Base-by-base conservation (phyloP, 2,329 filamentous ascomycete species). In the Pseudocercospora ulei region DNA sequence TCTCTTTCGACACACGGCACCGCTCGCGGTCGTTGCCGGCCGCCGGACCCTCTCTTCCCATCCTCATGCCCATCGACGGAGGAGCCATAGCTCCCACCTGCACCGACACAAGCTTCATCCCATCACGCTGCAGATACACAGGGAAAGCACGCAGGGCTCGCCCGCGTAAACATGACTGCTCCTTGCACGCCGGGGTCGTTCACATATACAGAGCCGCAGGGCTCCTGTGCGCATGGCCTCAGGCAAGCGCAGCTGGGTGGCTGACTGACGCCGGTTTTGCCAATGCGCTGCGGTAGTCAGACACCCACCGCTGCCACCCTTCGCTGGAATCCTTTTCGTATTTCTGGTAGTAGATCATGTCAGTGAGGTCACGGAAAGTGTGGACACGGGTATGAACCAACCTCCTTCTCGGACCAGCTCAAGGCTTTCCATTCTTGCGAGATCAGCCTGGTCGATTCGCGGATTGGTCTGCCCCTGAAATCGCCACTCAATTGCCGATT, bases 401-500 rank as follows among this genome's bases (percentile, higher is more conserved):
- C 70, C 62, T 71, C 59, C 52, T 67, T 71, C 52, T 72, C 65
- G n/a, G 46, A 52, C 6, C 56, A 57, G 37, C 56, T 57, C 30
- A 76, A 53, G 2, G 53, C 61, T 39, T 65, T 67, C 65, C 64
- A 76, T 52, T 76, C 72, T 18, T 56, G 47, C 0, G 35, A 42
- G 11, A 71, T 54, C 24, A 71, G 52, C 46, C 58, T 65, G 4
- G 50, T 4, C 1, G 57, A 49, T 2, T 78, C 70, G 0, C 3
- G 1, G 0, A 62, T 0, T 0, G 37, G 5, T 41, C 76, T 65
- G 30, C 65, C 60, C 41, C 64, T 66, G 39, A 74, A 65, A 35
- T 78, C 75, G 12, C 68, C 68, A 29, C 61, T 66, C 1, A 44
- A 46, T 3, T 52, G 43, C 37, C 72, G 65, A 7, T 73, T 70